Base-by-base conservation (phyloP, 2,329 filamentous ascomycete species). In the Daldinia sp. region DNA sequence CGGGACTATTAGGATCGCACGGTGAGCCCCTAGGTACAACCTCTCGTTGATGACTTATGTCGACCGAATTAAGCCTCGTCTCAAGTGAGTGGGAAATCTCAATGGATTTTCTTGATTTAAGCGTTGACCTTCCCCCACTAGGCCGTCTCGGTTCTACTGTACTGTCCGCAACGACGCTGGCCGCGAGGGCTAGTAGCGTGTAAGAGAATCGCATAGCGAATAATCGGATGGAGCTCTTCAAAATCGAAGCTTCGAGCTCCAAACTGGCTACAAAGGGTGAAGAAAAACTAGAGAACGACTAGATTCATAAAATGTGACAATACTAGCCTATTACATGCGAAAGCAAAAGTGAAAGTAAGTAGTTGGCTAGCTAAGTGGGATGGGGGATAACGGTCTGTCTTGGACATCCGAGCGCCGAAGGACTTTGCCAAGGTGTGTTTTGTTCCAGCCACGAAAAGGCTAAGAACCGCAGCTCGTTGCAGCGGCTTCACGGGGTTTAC, bases 371-470 rank as follows among this genome's bases (percentile, higher is more conserved):
- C 41, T 53, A 30, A 9, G 39, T 19, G 32, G 25, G 48, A 51
- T 10, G 45, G 27, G 37, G 9, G 30, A 29, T 48, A 41, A 13
- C 6, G 48, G 41, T 39, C 41, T 39, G 23, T 37, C 62, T 50
- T 56, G 19, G 21, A 60, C 49, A 51, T 43, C 39, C 39, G 39
- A 25, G 21, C 39, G 10, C 17, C 17, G 19, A 23, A 41, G 37
- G 37, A 41, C 54, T 37, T 50, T 52, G 61, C 64, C 61, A 67
- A 64, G 61, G 35, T 29, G 49, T 30, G 17, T 21, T 45, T 52
- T 56, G 61, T 60, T 61, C 50, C 64, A 61, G 64, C 61, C 61
- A 61, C 61, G 29, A 57, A 56, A 32, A 23, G 47, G 21, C 59
- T 17, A 37, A 48, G 56, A 53, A 50, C 54, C 39, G 41, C 53